These are phyloP conservation scores for Populus simonii DNA, from an alignment of 345 rosid species.

Conservation along the genomic window DNA sequence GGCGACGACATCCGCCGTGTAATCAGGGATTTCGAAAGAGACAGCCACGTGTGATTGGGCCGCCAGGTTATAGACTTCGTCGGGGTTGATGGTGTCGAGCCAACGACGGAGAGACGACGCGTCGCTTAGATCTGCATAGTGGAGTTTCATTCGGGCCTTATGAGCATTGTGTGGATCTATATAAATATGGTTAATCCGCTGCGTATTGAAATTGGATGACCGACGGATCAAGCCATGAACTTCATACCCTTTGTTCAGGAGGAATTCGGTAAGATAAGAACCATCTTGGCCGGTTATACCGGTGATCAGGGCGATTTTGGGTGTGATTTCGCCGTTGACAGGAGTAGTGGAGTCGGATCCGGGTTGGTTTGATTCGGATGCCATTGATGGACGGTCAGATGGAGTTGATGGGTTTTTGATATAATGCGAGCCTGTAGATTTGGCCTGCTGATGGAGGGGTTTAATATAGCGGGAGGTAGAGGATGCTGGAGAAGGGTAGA, in stretches of 20 bases:
- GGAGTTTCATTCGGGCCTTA: slow-evolving; percentile 89
- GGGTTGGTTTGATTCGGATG: slow-evolving; percentile 16
- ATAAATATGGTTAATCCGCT: slow-evolving; percentile 93
- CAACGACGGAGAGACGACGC: slow-evolving; percentile 97
- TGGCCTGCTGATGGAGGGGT: background rate
- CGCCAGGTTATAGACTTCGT: slow-evolving; percentile 92
- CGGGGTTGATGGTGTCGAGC: slow-evolving; percentile 81
- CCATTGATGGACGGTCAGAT: slow-evolving; percentile 10
- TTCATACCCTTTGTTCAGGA: slow-evolving; percentile 71
- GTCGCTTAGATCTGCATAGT: slow-evolving; percentile 78
- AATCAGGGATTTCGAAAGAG: slow-evolving; percentile 94
- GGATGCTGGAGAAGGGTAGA: background rate
- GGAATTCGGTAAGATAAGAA: slow-evolving; percentile 85
- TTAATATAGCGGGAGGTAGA: background rate
- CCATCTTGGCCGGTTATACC: slow-evolving; percentile 99
- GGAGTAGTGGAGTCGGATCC: slow-evolving; percentile 26
- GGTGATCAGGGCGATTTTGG: slow-evolving; percentile 69
- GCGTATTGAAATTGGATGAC: slow-evolving; percentile 95
- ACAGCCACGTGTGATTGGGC: slow-evolving; percentile 96
- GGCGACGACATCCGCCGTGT: slow-evolving; percentile 92
- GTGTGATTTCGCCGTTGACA: slow-evolving; percentile 30
- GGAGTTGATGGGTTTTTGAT: background rate
- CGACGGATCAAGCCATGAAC: slow-evolving; percentile 93
- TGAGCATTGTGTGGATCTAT: slow-evolving; percentile 88
- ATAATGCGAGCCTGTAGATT: background rate